Evolutionary conservation across 2,329 filamentous ascomycete species (phyloP).

Genomic region (Juglanconis oblonga): DNA sequence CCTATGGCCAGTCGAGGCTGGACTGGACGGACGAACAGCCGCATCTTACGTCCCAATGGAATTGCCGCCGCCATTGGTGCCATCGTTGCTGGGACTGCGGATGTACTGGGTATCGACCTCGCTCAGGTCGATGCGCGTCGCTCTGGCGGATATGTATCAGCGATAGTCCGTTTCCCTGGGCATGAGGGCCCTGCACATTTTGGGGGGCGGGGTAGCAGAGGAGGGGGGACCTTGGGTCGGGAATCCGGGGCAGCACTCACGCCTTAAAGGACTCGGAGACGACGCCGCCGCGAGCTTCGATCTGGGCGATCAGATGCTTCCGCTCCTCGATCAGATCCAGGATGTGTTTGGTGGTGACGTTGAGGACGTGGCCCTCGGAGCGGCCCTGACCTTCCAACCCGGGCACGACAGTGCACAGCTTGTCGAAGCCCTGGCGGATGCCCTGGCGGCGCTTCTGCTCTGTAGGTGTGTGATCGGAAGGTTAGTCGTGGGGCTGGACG

Average conservation of each 20-base stretch:
- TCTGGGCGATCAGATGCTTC: conserved; percentile 52
- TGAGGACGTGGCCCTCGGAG: conserved; percentile 81
- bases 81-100: not conserved
- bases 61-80: too few relatives aligned
- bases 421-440: conserved; percentile 81
- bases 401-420: conserved; percentile 75
- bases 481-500: not conserved
- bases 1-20: too few relatives aligned
- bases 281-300: conserved; percentile 57
- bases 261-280: conserved; percentile 39
- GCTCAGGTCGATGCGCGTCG: conserved; percentile 8
- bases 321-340: conserved; percentile 58
- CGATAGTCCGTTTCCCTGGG: too few relatives aligned
- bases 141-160: not conserved
- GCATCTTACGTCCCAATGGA: too few relatives aligned
- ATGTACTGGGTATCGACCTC: conserved; percentile 14
- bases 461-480: conserved; percentile 13
- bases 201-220: not conserved
- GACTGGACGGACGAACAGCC: not conserved
- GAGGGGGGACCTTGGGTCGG: too few relatives aligned
- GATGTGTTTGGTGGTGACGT: conserved; percentile 66
- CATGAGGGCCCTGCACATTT: not conserved
- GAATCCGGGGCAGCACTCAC: conserved; percentile 8
- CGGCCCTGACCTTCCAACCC: conserved; percentile 79
- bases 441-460: conserved; percentile 44